These are phyloP conservation scores for Phytophthora pluvialis DNA, from an alignment of 352 stramenopile genomes.

Conservation along the genomic window DNA sequence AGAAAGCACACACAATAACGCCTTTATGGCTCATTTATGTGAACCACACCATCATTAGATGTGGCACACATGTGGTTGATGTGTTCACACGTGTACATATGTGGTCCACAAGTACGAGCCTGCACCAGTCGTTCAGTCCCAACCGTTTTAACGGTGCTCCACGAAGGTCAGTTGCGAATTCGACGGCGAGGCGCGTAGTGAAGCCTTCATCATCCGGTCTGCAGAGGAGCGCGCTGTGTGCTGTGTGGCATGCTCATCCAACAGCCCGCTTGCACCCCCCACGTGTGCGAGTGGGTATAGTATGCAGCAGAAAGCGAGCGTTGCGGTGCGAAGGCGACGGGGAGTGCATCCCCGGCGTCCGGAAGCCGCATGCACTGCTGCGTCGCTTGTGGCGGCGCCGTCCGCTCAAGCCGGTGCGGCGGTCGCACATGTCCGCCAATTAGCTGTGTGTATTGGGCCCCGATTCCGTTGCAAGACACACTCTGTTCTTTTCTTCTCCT, in stretches of 20 bases:
- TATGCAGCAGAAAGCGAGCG: conserved; percentile 70
- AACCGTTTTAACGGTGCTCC: neutral
- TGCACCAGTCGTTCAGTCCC: conserved; percentile 41
- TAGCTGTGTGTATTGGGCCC: conserved; percentile 13
- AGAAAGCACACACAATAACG: too few relatives aligned
- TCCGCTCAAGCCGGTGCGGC: conserved; percentile 26
- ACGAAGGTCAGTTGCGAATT: conserved; percentile 25
- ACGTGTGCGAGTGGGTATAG: conserved; percentile 78
- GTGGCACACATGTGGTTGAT: too few relatives aligned
- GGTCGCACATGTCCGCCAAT: conserved; percentile 44
- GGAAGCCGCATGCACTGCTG: conserved; percentile 41
- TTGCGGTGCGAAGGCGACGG: conserved; percentile 31
- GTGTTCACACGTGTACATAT: too few relatives aligned
- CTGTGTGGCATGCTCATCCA: conserved; percentile 59
- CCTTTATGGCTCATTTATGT: too few relatives aligned
- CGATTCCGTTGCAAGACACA: conserved; percentile 71
- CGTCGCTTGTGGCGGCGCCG: conserved; percentile 32
- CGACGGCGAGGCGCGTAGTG: conserved; percentile 9
- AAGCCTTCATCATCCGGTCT: neutral
- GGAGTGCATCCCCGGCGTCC: conserved; percentile 38
- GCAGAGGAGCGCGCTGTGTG: neutral
- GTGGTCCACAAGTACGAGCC: neutral
- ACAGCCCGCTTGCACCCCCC: conserved; percentile 60
- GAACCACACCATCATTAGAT: too few relatives aligned
- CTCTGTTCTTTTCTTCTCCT: conserved; percentile 83